Evolutionary conservation across 73 alveolate genomes (phyloP), one percentile per base, ranked within the genome.

Genomic region (Symbiodinium pilosum): DNA sequence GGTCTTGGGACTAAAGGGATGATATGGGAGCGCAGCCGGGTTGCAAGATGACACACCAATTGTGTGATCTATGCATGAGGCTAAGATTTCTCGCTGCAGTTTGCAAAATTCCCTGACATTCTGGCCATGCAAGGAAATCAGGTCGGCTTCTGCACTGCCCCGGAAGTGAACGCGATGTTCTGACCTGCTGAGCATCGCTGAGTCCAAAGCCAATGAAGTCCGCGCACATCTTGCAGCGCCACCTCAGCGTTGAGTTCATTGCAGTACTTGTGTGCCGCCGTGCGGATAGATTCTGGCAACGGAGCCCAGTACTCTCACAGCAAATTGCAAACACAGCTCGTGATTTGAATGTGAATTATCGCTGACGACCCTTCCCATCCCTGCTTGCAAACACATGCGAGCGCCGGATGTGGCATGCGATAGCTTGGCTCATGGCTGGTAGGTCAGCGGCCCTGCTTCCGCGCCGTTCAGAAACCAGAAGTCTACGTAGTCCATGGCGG

Each of bases 221-320:
- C 16, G 89, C 47, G 88, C 97, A 91, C 97, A 91, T 91, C 97
- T 91, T 91, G 97, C 97, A 91, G 43, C 97, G 97, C 97, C 97
- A 91, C 97, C 97, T 91, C 30, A 41, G 51, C 42, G n/a, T n/a
- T n/a, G n/a, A n/a, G n/a, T 7, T n/a, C 5, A 68, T 69, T 30
- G 16, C 84, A 26, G 84, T 40, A 69, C n/a, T 16, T 69, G 12
- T 20, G 39, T 30, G n/a, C 41, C 84, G 84, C n/a, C 12, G 84
- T 30, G 84, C n/a, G 84, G 5, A 18, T 16, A 16, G 2, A 26
- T 26, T 4, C 47, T 26, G n/a, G 43, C 9, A 38, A 1, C 8
- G 42, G 68, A 39, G 43, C 6, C 32, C 21, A 39, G 41, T 36
- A 20, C 34, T 2, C 8, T 3, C 24, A 43, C 30, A 8, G 8